Conservation (phyloP, 805 yeast species). For the Pichia paraexigua region DNA sequence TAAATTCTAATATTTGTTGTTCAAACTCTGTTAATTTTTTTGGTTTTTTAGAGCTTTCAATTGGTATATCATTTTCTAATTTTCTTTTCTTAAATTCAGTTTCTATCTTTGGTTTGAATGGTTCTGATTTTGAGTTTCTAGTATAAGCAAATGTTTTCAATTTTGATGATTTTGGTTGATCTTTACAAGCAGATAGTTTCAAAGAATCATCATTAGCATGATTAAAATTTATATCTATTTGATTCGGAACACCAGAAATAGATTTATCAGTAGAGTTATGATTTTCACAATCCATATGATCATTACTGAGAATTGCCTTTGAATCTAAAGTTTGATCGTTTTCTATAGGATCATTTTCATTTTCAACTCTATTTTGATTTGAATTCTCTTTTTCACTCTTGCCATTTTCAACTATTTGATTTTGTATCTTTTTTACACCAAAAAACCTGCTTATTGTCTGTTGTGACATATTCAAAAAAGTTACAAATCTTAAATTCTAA, state of each 20-base stretch:
- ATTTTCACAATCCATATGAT: too few relatives aligned
- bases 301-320: neutral
- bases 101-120: too few relatives aligned
- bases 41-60: neutral
- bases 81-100: neutral
- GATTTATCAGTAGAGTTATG: too few relatives aligned
- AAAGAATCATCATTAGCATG: too few relatives aligned
- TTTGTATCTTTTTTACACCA: conserved; percentile 2
- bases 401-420: neutral
- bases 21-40: conserved; percentile 67
- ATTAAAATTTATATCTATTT: too few relatives aligned
- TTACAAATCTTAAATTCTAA: neutral
- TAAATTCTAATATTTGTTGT: conserved; percentile 63
- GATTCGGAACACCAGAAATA: neutral
- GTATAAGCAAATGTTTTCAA: neutral
- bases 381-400: neutral
- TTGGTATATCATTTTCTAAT: neutral
- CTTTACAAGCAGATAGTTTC: neutral
- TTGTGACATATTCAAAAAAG: conserved; percentile 8
- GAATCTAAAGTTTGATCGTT: neutral
- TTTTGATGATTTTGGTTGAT: conserved; percentile 1
- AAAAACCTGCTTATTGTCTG: conserved; percentile 21
- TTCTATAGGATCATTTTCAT: neutral
- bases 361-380: neutral
- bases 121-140: neutral